These are phyloP conservation scores for Oxytropis ochrocephala DNA, from an alignment of 306 rosid genomes.

Conservation along the genomic window DNA sequence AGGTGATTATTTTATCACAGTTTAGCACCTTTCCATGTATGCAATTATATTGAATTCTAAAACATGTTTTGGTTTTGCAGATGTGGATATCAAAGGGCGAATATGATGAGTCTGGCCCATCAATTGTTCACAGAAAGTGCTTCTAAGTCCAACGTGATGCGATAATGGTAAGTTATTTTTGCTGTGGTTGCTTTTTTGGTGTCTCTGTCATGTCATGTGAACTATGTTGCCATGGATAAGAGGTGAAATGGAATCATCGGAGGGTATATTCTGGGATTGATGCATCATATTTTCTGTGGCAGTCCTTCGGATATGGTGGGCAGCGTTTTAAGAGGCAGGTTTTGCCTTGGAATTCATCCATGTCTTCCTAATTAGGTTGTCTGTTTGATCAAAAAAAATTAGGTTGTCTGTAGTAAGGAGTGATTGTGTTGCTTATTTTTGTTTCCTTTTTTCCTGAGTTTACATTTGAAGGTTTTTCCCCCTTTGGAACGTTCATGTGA, in stretches of 20 bases:
- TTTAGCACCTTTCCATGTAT: neutral
- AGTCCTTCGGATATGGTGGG: conserved; percentile 42
- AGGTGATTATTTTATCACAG: conserved; percentile 39
- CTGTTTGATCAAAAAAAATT: no score
- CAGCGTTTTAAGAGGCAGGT: conserved; percentile 32
- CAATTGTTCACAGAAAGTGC: conserved; percentile 98
- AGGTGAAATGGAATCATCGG: conserved; percentile 29
- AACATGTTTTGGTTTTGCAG: conserved; percentile 31
- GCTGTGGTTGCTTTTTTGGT: conserved; percentile 67
- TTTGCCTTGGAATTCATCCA: conserved; percentile 38
- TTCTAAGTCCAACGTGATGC: conserved; percentile 52
- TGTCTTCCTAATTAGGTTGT: conserved; percentile 44
- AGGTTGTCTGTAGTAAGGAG: conserved; percentile 68
- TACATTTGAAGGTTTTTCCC: conserved; percentile 37
- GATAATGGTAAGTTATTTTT: conserved; percentile 61
- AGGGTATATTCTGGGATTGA: conserved; percentile 33
- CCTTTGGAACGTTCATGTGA: conserved; percentile 51
- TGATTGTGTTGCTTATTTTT: conserved; percentile 49
- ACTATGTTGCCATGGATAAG: conserved; percentile 47
- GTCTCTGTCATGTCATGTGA: conserved; percentile 66
- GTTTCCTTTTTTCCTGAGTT: neutral
- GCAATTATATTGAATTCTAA: conserved; percentile 13
- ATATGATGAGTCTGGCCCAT: conserved; percentile 92
- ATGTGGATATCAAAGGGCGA: conserved; percentile 98
- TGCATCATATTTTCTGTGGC: conserved; percentile 28